phyloP scores from a whole-genome alignment of 495 filamentous ascomycete species.

The Penicillium antarcticum region DNA sequence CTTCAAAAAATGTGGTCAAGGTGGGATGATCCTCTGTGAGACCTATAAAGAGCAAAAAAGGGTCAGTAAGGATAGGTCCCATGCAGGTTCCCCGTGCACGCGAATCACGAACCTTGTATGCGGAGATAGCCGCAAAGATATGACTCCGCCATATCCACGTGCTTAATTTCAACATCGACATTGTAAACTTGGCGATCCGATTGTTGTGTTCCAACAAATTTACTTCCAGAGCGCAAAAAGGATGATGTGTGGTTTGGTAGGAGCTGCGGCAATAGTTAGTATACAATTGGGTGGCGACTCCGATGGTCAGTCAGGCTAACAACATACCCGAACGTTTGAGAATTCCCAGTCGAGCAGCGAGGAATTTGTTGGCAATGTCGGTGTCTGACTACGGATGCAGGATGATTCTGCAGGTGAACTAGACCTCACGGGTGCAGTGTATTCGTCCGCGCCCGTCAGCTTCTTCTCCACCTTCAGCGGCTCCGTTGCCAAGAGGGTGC shows the following conservation, averaged over 20 bases:
- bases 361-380: constrained; percentile 31
- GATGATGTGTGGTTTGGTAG: constrained; percentile 64
- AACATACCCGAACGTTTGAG: constrained; percentile 61
- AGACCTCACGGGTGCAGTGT: constrained; percentile 32
- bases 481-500: constrained; percentile 24
- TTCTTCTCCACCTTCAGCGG: constrained; percentile 29
- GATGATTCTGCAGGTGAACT: constrained; percentile 32
- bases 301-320: neutral
- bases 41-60: constrained; percentile 47
- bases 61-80: constrained; percentile 11
- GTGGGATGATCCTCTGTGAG: constrained; percentile 95
- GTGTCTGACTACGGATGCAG: constrained; percentile 24
- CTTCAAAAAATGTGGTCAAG: constrained; percentile 96
- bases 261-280: constrained; percentile 26
- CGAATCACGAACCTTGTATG: constrained; percentile 74
- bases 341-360: constrained; percentile 62
- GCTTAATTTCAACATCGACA: constrained; percentile 95
- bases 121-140: constrained; percentile 93
- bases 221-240: constrained; percentile 82
- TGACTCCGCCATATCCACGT: constrained; percentile 92
- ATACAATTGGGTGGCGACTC: constrained; percentile 6
- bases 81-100: constrained; percentile 9
- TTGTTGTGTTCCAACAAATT: constrained; percentile 85
- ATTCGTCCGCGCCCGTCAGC: constrained; percentile 28
- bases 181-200: constrained; percentile 89